Conservation (phyloP, 2,329 filamentous ascomycete species). For the Beauveria pseudobassiana region DNA sequence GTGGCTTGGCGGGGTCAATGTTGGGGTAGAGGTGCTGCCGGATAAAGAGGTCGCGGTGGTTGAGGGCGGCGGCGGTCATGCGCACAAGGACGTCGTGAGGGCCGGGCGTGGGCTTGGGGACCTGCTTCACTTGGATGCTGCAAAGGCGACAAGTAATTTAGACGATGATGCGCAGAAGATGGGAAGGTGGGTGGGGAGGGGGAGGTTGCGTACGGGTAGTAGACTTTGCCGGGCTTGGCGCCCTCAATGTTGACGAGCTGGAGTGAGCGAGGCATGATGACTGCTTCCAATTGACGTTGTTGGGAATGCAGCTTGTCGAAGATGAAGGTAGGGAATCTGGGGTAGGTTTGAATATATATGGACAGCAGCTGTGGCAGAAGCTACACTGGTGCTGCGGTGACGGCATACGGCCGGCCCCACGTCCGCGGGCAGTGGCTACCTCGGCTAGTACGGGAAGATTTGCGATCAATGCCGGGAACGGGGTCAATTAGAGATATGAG, state of each 20-base stretch:
- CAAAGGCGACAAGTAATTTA: neutral
- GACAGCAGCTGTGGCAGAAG: neutral
- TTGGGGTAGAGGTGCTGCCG: conserved; percentile 86
- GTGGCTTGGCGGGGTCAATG: conserved; percentile 68
- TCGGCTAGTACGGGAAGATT: neutral
- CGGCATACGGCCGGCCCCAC: neutral
- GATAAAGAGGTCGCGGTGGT: conserved; percentile 93
- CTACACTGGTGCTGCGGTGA: neutral
- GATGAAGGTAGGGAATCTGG: neutral
- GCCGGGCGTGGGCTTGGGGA: conserved; percentile 56
- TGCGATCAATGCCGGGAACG: neutral
- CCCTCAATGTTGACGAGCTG: conserved; percentile 61
- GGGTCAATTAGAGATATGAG: neutral
- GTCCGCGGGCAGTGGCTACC: conserved; percentile 1
- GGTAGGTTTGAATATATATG: neutral
- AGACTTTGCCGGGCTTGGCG: conserved; percentile 78
- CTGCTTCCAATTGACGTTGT: neutral
- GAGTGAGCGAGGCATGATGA: conserved; percentile 47
- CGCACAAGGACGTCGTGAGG: conserved; percentile 65
- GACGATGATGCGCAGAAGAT: neutral
- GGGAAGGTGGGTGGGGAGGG: neutral
- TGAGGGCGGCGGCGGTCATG: conserved; percentile 74
- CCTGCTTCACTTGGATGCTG: conserved; percentile 52
- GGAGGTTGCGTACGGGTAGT: conserved; percentile 57
- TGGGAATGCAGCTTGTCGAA: neutral